phyloP scores from a whole-genome alignment of 345 rosid genomes.

The Lepidium africanum region DNA sequence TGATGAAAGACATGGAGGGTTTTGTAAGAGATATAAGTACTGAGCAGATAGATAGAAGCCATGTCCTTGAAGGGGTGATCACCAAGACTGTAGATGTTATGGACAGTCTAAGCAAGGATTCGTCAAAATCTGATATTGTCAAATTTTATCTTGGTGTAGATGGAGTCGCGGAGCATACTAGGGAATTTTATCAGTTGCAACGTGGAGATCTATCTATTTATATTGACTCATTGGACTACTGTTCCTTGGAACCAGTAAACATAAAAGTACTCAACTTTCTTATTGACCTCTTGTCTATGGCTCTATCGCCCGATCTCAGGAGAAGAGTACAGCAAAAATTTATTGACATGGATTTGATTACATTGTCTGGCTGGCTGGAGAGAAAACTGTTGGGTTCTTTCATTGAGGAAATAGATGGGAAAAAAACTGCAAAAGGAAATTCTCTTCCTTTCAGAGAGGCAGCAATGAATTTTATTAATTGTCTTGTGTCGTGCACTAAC shows the following conservation, averaged over 20 bases:
- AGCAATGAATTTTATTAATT: conserved; percentile 61
- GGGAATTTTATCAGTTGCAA: conserved; percentile 40
- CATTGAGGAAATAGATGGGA: conserved; percentile 43
- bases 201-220: conserved; percentile 68
- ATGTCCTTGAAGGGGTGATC: conserved; percentile 64
- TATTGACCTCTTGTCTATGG: conserved; percentile 69
- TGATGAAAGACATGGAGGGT: conserved; percentile 80
- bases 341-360: conserved; percentile 55
- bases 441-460: conserved; percentile 70
- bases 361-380: conserved; percentile 83
- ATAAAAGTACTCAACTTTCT: conserved; percentile 76
- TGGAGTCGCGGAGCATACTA: conserved; percentile 33
- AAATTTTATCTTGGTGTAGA: conserved; percentile 63
- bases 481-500: conserved; percentile 46
- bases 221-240: conserved; percentile 59
- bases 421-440: conserved; percentile 47
- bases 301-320: conserved; percentile 47
- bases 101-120: conserved; percentile 72
- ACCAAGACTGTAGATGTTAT: conserved; percentile 55
- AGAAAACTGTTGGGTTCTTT: conserved; percentile 69
- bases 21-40: conserved; percentile 49
- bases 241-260: conserved; percentile 68
- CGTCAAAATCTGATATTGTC: conserved; percentile 44
- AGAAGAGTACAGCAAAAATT: conserved; percentile 52
- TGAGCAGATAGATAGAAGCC: conserved; percentile 40